Evolutionary conservation across 2,329 filamentous ascomycete species (phyloP), one percentile per base, ranked within the genome.

Genomic region (Aureobasidium sp.): DNA sequence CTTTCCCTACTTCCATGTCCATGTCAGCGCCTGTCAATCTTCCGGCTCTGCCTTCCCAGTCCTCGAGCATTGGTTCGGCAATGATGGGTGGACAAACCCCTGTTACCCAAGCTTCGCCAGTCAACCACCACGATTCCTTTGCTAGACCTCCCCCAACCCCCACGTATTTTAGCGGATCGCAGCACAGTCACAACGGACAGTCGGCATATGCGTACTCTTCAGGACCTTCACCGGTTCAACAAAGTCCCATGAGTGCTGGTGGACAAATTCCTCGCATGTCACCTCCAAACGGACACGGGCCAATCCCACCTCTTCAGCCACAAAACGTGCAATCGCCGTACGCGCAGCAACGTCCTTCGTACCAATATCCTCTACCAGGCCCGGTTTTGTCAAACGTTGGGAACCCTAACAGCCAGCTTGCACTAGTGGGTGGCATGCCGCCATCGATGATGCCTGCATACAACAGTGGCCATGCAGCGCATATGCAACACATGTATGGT

Each of bases 301-400:
- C 66, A 5, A 67, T 74, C 10, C 72, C 73, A 6, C 66, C 73
- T 3, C 65, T 75, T 21, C 72, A 71, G 21, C 68, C 70, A 4
- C 79, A 79, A 19, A 51, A 70, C 72, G 74, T 71, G 7, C 74
- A 75, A 29, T 70, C 72, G 2, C 69, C 71, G 14, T 72, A 70
- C 57, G 61, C 66, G 6, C 81, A 81, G 57, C 66, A 67, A 54
- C 71, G 73, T 55, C 69, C 73, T 2, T 79, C 77, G 64, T 41
- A 51, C 25, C 62, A 74, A 66, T 80, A 84, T 61, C 77, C 77
- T 3, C 74, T 86, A 3, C 78, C 84, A 3, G 82, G 83, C 1
- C 78, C 84, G 1, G 83, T 91, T 24, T 81, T 91, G 74, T 85
- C 86, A 14, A 93, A 91, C 63, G 78, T 93, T 22, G 80, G 84